Evolutionary conservation across 2,329 filamentous ascomycete genomes (phyloP).

Genomic region (Venturia effusa): DNA sequence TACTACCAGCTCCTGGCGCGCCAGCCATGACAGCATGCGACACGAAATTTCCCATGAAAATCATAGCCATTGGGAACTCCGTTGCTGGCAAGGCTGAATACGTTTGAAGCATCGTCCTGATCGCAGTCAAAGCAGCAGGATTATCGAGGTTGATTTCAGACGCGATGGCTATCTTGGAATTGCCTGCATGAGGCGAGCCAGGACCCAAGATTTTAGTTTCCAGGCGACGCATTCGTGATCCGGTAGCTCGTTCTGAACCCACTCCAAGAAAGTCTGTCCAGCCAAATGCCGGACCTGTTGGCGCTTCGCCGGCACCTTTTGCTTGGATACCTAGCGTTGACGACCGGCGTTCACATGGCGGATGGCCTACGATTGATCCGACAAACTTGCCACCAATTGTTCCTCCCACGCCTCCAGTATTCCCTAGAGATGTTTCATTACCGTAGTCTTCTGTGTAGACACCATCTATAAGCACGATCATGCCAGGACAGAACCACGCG

Average conservation of each 20-base stretch:
- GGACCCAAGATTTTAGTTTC: constrained; percentile 54
- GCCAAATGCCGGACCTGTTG: constrained; percentile 50
- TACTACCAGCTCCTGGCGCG: constrained; percentile 60
- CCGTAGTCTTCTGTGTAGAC: constrained; percentile 93
- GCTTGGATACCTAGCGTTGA: constrained; percentile 62
- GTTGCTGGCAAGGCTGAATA: constrained; percentile 59
- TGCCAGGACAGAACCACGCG: constrained; percentile 87
- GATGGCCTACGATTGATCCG: constrained; percentile 81
- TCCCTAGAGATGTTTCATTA: constrained; percentile 50
- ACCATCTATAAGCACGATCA: constrained; percentile 91
- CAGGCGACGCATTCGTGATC: constrained; percentile 70
- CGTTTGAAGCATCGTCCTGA: constrained; percentile 64
- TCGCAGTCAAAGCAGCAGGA: constrained; percentile 66
- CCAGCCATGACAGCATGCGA: constrained; percentile 49
- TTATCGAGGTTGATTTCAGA: constrained; percentile 82
- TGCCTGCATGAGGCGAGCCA: constrained; percentile 19
- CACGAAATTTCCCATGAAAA: constrained; percentile 78
- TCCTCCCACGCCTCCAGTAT: constrained; percentile 73
- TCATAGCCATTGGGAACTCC: constrained; percentile 63
- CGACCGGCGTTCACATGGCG: constrained; percentile 76
- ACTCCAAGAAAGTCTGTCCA: constrained; percentile 96
- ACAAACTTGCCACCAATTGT: constrained; percentile 88
- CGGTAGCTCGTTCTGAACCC: constrained; percentile 77
- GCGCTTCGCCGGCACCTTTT: constrained; percentile 40
- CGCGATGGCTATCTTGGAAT: constrained; percentile 57